Conservation (phyloP, 495 filamentous ascomycete species). For the Astrocystis sublimbata region DNA sequence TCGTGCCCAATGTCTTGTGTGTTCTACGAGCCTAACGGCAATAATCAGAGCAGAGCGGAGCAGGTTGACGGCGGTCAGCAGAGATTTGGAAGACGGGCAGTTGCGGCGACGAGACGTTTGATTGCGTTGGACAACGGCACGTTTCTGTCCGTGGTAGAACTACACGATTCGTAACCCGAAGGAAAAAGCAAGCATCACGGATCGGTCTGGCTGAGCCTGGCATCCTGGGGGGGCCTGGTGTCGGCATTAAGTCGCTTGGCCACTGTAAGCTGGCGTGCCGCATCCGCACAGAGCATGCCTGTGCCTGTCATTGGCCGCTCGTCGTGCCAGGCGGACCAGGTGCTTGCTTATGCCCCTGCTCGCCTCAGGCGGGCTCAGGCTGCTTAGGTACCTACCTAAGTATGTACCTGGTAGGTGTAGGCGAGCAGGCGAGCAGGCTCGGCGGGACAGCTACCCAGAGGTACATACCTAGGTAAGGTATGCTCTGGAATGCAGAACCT, state of each 20-base stretch:
- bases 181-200: constrained; percentile 3
- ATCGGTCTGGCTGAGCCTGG: background rate
- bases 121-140: background rate
- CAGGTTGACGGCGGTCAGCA: background rate
- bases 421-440: too few relatives aligned
- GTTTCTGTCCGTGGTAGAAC: background rate
- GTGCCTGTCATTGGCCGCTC: constrained; percentile 15
- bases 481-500: too few relatives aligned
- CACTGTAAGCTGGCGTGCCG: background rate
- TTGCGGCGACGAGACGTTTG: constrained; percentile 6
- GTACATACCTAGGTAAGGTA: too few relatives aligned
- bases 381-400: background rate
- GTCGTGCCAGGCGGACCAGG: too few relatives aligned
- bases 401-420: too few relatives aligned
- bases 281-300: background rate
- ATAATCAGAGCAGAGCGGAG: constrained; percentile 14
- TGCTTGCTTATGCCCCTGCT: background rate
- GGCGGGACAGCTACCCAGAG: too few relatives aligned
- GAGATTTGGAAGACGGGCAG: background rate
- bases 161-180: constrained; percentile 1
- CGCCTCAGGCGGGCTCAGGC: background rate
- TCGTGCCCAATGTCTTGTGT: constrained; percentile 18
- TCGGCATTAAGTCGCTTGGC: background rate
- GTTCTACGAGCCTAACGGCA: constrained; percentile 16
- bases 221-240: too few relatives aligned